phyloP scores from a whole-genome alignment of 1,284 basidiomycete species.

The Trametes pubescens region DNA sequence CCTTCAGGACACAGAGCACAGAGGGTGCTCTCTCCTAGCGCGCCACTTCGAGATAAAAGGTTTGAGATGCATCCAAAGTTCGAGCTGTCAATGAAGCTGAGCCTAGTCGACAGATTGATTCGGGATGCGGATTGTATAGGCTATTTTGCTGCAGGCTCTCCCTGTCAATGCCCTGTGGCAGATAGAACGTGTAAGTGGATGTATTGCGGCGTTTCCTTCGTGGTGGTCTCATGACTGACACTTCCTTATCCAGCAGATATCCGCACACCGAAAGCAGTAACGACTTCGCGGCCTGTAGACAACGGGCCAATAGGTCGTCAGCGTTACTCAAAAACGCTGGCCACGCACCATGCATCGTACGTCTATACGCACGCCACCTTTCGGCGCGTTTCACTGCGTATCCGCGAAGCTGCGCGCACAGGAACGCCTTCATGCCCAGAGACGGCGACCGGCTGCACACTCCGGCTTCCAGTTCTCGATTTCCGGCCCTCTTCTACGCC shows the following conservation, averaged over 20 bases:
- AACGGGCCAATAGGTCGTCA: neutral
- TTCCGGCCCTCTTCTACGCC: neutral
- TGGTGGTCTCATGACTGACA: too few relatives aligned
- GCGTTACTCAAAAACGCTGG: neutral
- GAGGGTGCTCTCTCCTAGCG: neutral
- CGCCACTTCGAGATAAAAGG: neutral
- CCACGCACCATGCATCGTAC: neutral
- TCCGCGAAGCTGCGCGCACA: neutral
- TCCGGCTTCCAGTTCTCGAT: neutral
- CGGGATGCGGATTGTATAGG: neutral
- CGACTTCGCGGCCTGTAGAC: too few relatives aligned
- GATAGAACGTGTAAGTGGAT: too few relatives aligned
- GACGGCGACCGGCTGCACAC: neutral
- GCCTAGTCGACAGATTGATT: neutral
- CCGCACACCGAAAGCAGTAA: too few relatives aligned
- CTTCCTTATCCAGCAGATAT: too few relatives aligned
- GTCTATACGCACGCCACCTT: neutral
- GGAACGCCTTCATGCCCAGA: neutral
- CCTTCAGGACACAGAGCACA: neutral
- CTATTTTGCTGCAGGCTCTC: too few relatives aligned
- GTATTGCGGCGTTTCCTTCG: too few relatives aligned
- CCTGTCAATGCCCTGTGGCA: too few relatives aligned
- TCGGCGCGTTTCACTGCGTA: neutral
- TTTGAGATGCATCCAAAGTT: neutral
- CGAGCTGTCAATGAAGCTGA: neutral